Evolutionary conservation across 345 rosid genomes (phyloP), one percentile per base, ranked within the genome.

Genomic region (Arabidopsis suecica): DNA sequence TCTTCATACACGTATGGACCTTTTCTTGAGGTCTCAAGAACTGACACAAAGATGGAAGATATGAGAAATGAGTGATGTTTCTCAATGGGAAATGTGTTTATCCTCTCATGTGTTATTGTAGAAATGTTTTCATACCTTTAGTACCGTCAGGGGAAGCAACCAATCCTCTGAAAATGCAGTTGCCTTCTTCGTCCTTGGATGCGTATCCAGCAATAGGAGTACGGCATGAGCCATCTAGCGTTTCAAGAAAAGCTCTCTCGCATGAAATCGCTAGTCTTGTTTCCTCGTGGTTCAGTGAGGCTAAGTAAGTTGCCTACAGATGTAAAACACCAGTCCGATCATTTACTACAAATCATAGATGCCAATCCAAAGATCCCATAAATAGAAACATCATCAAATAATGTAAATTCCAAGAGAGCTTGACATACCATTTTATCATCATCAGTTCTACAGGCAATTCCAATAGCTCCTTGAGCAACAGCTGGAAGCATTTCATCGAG

Each of bases 401-500:
- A 51, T 25, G 45, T 34, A 33, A 23, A 53, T 36, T 65, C 68
- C 60, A 49, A 49, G 51, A 60, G 69, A 68, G 30, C 16, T 59
- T 47, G 56, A 65, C 78, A 37, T 73, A 95, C 99, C 96, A 92
- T 95, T 87, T 84, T 95, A 58, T 88, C 88, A 51, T 95, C 94
- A 76, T 80, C 77, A 30, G 71, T 88, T 80, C 97, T 84, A 78
- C 99, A 92, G 34, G 99, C 98, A 74, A 95, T 92, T 70, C 99
- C 99, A 59, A 95, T 95, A 7, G 99, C 99, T 25, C 99, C 99
- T 79, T 95, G 99, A 68, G 99, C 99, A 86, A 95, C 99, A 48
- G 99, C 99, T 9, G 99, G 99, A 72, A 95, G 98, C 98, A 95
- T 95, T 66, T 92, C 97, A 61, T 92, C 89, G 1, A 92, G 81